These are phyloP conservation scores for Botryosphaeria agaves DNA, from an alignment of 2,329 filamentous ascomycete species.

Conservation along the genomic window DNA sequence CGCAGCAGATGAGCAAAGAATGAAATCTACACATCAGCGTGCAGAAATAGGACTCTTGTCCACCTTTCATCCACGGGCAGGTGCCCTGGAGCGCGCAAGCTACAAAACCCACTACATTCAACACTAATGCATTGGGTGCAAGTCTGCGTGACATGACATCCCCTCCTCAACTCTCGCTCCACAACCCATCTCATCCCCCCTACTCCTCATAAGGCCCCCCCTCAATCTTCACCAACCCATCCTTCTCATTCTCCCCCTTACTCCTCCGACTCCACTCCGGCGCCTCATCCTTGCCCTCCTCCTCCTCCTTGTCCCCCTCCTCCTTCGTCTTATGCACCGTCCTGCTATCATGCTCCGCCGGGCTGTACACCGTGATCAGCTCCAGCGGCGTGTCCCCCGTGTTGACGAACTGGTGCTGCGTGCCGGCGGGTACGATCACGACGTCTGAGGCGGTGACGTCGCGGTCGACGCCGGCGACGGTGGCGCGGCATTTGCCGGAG, in stretches of 20 bases:
- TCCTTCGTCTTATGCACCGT: constrained; percentile 47
- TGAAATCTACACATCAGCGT: no score
- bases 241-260: constrained; percentile 40
- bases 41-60: no score
- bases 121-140: no score
- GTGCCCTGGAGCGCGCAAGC: no score
- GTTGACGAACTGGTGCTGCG: constrained; percentile 49
- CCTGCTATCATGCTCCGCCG: constrained; percentile 41
- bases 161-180: no score
- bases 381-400: constrained; percentile 40
- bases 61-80: no score
- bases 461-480: constrained; percentile 41
- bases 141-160: no score
- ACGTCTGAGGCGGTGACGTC: constrained; percentile 37
- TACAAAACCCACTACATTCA: no score
- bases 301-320: constrained; percentile 43
- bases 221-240: constrained; percentile 32
- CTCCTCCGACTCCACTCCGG: constrained; percentile 40
- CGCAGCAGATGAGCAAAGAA: no score
- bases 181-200: background rate
- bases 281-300: constrained; percentile 41
- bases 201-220: constrained; percentile 14
- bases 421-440: constrained; percentile 46
- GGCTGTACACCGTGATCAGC: constrained; percentile 44
- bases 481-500: constrained; percentile 38